These are phyloP conservation scores for Vitis riparia DNA, from an alignment of 164 flowering plant species.

Conservation along the genomic window DNA sequence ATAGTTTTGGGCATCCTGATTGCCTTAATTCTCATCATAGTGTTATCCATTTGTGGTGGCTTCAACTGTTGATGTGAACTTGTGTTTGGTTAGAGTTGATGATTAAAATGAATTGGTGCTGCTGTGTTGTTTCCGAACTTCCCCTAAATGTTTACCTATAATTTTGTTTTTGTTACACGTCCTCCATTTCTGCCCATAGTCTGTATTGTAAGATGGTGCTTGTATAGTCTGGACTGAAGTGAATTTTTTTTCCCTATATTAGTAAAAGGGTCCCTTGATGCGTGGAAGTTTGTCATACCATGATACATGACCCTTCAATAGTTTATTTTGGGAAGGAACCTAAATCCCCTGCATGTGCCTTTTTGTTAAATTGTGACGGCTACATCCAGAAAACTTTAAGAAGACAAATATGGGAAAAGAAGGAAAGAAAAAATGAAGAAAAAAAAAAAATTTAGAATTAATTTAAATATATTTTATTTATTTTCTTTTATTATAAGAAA, in stretches of 20 bases:
- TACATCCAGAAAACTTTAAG: too few species aligned
- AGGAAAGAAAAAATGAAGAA: too few species aligned
- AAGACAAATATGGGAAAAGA: too few species aligned
- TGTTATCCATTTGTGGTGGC: slow-evolving; percentile 65
- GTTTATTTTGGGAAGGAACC: too few species aligned
- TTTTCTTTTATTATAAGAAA: too few species aligned
- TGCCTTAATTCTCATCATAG: slow-evolving; percentile 76
- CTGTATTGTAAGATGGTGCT: slow-evolving; percentile 9
- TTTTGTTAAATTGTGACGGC: too few species aligned
- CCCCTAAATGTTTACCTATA: background rate
- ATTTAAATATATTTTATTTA: too few species aligned
- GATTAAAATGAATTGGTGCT: background rate
- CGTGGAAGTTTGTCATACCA: slow-evolving; percentile 6
- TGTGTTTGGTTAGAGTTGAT: background rate
- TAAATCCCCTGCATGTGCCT: too few species aligned
- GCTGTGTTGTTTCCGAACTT: background rate
- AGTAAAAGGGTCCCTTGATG: slow-evolving; percentile 8
- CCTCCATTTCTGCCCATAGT: background rate
- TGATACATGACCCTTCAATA: background rate
- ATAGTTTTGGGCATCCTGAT: slow-evolving; percentile 70
- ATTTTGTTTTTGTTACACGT: background rate
- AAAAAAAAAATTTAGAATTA: too few species aligned
- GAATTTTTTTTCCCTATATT: slow-evolving; percentile 6
- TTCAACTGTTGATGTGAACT: slow-evolving; percentile 44
- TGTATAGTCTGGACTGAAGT: slow-evolving; percentile 26